Conservation (phyloP, 768 basidiomycete species). For the Suillus subluteus region DNA sequence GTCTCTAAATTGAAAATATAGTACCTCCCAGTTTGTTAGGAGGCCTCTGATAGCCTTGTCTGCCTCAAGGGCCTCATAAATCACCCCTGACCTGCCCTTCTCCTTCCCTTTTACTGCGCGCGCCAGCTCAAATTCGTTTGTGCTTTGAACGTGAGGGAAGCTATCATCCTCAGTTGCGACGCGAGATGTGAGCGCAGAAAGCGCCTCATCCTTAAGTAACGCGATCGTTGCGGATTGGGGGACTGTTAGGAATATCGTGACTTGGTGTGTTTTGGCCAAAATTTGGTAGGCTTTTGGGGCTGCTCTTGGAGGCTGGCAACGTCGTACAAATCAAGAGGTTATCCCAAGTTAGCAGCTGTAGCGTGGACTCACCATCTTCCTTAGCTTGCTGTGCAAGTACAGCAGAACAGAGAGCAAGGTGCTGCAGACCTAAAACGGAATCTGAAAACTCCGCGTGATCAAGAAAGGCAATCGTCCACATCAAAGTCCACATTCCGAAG, state of each 20-base stretch:
- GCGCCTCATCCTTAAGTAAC: conserved; percentile 62
- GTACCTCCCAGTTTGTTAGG: conserved; percentile 64
- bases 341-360: not conserved
- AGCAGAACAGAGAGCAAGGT: not conserved
- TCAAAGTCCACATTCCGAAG: conserved; percentile 21
- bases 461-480: conserved; percentile 15
- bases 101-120: conserved; percentile 56
- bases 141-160: conserved; percentile 40
- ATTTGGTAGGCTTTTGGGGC: conserved; percentile 69
- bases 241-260: conserved; percentile 64
- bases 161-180: conserved; percentile 39
- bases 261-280: conserved; percentile 73
- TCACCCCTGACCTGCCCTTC: conserved; percentile 38
- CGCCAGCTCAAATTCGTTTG: conserved; percentile 68
- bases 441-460: conserved; percentile 30
- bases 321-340: not conserved
- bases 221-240: conserved; percentile 57
- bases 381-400: not conserved
- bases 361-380: not conserved
- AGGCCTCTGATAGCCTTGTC: conserved; percentile 51
- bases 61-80: conserved; percentile 54
- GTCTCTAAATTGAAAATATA: conserved; percentile 72
- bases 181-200: conserved; percentile 60
- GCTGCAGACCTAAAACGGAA: conserved; percentile 3
- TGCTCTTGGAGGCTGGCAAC: conserved; percentile 50